Base-by-base conservation (phyloP, 768 basidiomycete genomes). In the Xerocomellus chrysenteron region DNA sequence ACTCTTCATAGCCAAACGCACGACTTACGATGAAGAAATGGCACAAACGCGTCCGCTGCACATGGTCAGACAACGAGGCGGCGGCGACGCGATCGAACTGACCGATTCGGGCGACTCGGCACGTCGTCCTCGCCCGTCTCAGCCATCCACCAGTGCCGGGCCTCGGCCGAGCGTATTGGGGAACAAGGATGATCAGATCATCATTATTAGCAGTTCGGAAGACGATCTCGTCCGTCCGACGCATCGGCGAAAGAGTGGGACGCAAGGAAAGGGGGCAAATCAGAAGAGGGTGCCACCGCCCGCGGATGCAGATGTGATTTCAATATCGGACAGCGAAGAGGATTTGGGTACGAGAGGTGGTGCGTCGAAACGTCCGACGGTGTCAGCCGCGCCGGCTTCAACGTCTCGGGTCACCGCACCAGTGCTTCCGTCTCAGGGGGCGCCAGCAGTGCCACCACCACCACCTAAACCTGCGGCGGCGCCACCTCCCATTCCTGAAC, bases 251-350 rank as follows among this genome's bases (percentile, higher is more conserved):
- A 52, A 28, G 21, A 50, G 33, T 13, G 43, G 49, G 41, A 46
- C 33, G 8, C 61, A 55, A 37, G 45, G 47, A 24, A 41, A 24
- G 21, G 26, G 8, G n/a, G 17, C 32, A 35, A 47, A 40, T 17
- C 35, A 58, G 41, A 45, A 2, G 35, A 33, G 40, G 4, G 43
- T 0, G 0, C 60, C 57, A 26, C 66, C 58, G 2, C 61, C 61
- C 19, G 2, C 7, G n/a, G 24, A 57, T 5, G 60, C 11, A 8
- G 71, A 71, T 32, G 68, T 73, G 17, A 72, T 72, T n/a, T 62
- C 57, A 12, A 52, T 73, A n/a, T 48, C 52, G 12, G 71, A 73
- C 19, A 73, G 68, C 17, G 69, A 71, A 0, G 57, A 61, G 4
- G 64, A 60, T 11, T 1, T 12, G 28, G 46, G 17, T 12, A 41